Percentiles rank a stretch among this genome's conserved stretches.
phyloP scores from a whole-genome alignment of 202 grass and related monocot genomes.

The Carex arenaria region DNA sequence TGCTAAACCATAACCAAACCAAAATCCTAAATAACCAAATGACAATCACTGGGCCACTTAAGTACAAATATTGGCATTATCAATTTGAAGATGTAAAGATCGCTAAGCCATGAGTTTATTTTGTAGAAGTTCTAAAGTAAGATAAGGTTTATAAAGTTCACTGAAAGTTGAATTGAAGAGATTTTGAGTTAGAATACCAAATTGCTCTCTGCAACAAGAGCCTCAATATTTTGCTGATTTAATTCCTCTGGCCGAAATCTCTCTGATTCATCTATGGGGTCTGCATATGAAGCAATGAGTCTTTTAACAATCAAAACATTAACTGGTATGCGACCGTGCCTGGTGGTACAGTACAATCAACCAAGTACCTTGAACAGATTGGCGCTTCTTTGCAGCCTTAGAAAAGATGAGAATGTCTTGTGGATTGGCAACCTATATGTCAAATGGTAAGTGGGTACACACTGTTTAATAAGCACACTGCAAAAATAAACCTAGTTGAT shows the following conservation, averaged over 20 bases:
- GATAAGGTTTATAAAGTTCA: neutral
- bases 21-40: neutral
- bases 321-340: neutral
- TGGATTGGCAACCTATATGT: constrained; percentile 82
- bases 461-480: neutral
- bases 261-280: constrained; percentile 61
- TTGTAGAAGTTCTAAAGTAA: neutral
- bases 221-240: constrained; percentile 98
- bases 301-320: constrained; percentile 20
- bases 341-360: neutral
- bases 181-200: constrained; percentile 62
- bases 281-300: constrained; percentile 38
- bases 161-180: neutral
- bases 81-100: constrained; percentile 1
- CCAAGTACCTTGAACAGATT: constrained; percentile 60
- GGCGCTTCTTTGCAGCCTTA: constrained; percentile 73
- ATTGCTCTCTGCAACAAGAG: constrained; percentile 92
- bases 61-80: neutral
- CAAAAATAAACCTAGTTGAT: neutral
- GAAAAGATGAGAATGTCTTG: constrained; percentile 98
- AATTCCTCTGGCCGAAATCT: constrained; percentile 94
- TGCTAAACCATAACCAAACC: neutral
- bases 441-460: neutral
- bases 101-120: neutral
- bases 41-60: neutral